Base-by-base conservation (phyloP, 768 basidiomycete species). In the Auriscalpium microsporum region DNA sequence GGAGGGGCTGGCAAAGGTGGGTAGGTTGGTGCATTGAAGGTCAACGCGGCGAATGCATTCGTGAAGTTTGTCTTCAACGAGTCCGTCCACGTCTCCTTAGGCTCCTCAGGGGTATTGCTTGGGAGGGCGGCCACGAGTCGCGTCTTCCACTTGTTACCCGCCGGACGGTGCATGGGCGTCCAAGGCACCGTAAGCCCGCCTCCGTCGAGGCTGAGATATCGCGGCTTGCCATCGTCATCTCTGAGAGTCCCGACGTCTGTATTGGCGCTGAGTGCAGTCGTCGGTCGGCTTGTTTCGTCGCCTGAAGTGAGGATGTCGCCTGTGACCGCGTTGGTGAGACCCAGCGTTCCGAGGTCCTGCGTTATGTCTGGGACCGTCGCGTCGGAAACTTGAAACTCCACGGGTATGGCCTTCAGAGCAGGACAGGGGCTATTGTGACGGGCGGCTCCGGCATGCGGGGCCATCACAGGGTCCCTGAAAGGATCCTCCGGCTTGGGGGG, bases 291-390 rank as follows among this genome's bases (percentile, higher is more conserved):
- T 38, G 58, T 65, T 57, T 61, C 69, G 57, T 68, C 66, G 58
- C 49, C 69, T 49, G 67, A 71, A 58, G 28, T 68, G 16, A 55
- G 64, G 46, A 71, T 53, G 50, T 81, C 79, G 7, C 76, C 80
- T 8, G 78, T 75, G 2, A 71, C 64, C 52, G 74, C 67, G 61
- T 82, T 82, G 28, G 77, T 69, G 48, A 82, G 73, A 47, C 72
- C 74, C 16, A 81, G 70, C 11, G 66, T 69, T 4, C 79, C 78
- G 0, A 81, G 53, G 53, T 66, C 66, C 21, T 65, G 69, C 19
- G 65, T 65, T 36, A 69, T 57, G 53, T 67, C 68, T 1, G 67
- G 65, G 2, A 70, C 66, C 50, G 63, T 67, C 55, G 60, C 54
- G 53, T 62, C 59, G 10, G 64, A 56, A 46, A 45, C 56, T 40